A percentile compares a stretch with the other conserved stretches of the same genome.
Evolutionary conservation across 306 rosid genomes (phyloP).

Genomic region (Mucuna pruriens): DNA sequence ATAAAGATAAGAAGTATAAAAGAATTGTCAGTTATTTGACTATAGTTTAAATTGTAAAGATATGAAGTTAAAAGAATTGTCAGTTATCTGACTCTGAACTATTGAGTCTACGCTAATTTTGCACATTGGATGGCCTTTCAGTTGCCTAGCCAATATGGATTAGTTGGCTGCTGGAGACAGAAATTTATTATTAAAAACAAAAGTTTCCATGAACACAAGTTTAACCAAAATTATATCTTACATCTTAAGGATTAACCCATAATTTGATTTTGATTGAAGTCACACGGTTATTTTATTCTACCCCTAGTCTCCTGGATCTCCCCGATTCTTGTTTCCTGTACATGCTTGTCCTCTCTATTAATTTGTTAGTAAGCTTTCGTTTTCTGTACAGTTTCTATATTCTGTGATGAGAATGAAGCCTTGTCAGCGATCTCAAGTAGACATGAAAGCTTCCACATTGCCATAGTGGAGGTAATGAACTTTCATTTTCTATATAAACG

Average conservation of each 20-base stretch:
- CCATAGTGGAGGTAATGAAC: constrained; percentile 72
- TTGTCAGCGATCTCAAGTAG: constrained; percentile 64
- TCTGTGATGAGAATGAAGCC: constrained; percentile 72
- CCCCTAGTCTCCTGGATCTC: not conserved
- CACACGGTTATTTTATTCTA: constrained; percentile 11
- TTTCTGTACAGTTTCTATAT: constrained; percentile 63
- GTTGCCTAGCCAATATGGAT: constrained; percentile 8
- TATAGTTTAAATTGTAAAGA: constrained; percentile 27
- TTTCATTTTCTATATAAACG: not conserved
- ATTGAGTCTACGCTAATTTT: constrained; percentile 11
- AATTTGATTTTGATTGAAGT: constrained; percentile 28
- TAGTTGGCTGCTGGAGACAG: constrained; percentile 15
- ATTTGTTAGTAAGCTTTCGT: constrained; percentile 29
- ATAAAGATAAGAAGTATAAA: constrained; percentile 10
- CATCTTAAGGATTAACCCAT: not conserved
- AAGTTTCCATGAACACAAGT: constrained; percentile 24
- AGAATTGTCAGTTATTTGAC: constrained; percentile 5
- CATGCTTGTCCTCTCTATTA: constrained; percentile 18
- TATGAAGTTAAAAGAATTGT: constrained; percentile 20
- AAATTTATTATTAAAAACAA: constrained; percentile 12
- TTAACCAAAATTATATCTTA: constrained; percentile 13
- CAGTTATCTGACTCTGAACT: constrained; percentile 14
- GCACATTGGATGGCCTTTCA: constrained; percentile 9
- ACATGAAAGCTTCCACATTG: constrained; percentile 72
- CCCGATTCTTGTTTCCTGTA: constrained; percentile 18